Evolutionary conservation across 139 green algal species (phyloP).

Genomic region (Spirogloea muscicola): DNA sequence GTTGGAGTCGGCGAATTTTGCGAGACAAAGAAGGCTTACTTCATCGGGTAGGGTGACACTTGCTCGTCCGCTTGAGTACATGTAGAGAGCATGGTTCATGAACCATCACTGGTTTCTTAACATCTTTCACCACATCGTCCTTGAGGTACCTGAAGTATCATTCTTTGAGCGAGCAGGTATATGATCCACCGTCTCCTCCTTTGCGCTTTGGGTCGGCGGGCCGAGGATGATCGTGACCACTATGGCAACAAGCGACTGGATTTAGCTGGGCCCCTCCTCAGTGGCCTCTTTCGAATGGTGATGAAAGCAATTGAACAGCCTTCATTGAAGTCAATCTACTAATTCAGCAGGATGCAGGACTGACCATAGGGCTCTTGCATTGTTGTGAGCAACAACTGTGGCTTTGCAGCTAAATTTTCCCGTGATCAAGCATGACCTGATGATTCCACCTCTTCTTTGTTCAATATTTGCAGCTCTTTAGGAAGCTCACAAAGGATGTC

Average conservation of each 20-base stretch:
- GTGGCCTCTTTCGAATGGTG: conserved; percentile 49
- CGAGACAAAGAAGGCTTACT: conserved; percentile 9
- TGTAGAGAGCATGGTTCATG: too few relatives aligned
- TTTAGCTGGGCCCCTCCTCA: conserved; percentile 53
- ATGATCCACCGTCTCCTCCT: conserved; percentile 55
- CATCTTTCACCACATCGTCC: neutral
- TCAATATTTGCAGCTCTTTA: conserved; percentile 70
- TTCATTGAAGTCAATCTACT: neutral
- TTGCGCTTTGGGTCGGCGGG: conserved; percentile 36
- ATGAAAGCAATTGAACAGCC: neutral
- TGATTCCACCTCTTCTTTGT: conserved; percentile 12
- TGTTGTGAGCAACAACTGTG: neutral
- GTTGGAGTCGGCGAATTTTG: conserved; percentile 6
- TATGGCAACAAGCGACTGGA: conserved; percentile 97
- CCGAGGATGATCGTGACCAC: conserved; percentile 88
- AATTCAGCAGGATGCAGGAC: neutral
- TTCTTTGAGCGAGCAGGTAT: conserved; percentile 22
- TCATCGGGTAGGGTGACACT: conserved; percentile 17
- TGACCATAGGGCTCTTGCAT: neutral
- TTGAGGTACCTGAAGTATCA: neutral
- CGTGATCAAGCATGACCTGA: neutral
- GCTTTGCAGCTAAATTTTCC: neutral
- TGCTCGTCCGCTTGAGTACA: neutral
- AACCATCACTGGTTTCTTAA: neutral
- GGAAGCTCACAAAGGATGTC: conserved; percentile 92